Base-by-base conservation (phyloP, 164 flowering plant genomes). In the Dillenia turbinata region DNA sequence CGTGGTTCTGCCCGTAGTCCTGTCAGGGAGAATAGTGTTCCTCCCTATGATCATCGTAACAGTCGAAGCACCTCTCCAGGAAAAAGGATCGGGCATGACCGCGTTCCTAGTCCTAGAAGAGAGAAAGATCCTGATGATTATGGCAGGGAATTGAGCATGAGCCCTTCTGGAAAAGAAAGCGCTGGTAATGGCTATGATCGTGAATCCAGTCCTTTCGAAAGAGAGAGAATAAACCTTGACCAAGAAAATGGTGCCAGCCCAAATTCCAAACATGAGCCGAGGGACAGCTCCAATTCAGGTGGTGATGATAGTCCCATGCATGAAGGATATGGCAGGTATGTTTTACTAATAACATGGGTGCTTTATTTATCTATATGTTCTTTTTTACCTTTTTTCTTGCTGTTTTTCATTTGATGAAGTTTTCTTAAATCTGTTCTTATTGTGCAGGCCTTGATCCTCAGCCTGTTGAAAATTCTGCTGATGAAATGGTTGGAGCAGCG, bases 361-460 rank as follows among this genome's bases (percentile, higher is more conserved):
- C 40, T 33, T 33, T 33, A 33, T 33, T 33, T 33, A 33, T 33
- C 40, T 33, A 33, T 5, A 33, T 33, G 40, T 33, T 5, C 6
- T 33, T 33, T 33, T 33, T 5, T 5, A 33, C 40, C 40, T 33
- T 33, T 33, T 33, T 33, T 33, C 40, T 33, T 33, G 40, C 40
- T 33, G 40, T 5, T 33, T 33, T 33, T 33, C 7, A 33, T 33
- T 6, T 33, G 40, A 33, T 33, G 5, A 33, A 33, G 6, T 33
- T 33, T 33, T 33, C 6, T 33, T 5, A 33, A 33, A 5, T 33
- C 40, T 56, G 40, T 62, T 1, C 40, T 60, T 52, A 17, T 45
- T 13, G 49, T 68, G 81, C 75, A 81, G 85, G 40, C 75, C 63
- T 15, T 78, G 78, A 49, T 78, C 82, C 10, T 70, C 71, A 12